A percentile compares a stretch with the other conserved stretches of the same genome.
Evolutionary conservation across 2,329 filamentous ascomycete species (phyloP).

Genomic region (Alternaria panax): DNA sequence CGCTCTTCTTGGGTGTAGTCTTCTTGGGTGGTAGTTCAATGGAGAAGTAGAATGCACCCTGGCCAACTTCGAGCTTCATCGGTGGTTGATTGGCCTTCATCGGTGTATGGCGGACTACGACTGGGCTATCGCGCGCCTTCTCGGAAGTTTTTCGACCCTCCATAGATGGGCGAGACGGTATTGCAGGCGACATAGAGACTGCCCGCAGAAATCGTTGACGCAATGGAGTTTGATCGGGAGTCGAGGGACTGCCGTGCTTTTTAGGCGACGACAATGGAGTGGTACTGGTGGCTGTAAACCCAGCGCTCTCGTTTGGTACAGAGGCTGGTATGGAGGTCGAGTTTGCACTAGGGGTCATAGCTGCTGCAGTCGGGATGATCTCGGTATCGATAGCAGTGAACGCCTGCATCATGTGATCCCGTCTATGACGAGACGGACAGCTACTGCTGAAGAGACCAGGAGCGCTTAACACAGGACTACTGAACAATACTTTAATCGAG

Average conservation of each 20-base stretch:
- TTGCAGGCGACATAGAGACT: slow-evolving; percentile 26
- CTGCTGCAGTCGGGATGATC: slow-evolving; percentile 1
- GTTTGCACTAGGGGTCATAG: slow-evolving; percentile 7
- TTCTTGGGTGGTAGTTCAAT: slow-evolving; percentile 29
- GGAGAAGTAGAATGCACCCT: slow-evolving; percentile 30
- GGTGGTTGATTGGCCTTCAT: background rate
- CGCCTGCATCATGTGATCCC: slow-evolving; percentile 18
- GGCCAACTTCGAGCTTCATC: slow-evolving; percentile 24
- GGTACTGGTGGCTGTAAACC: slow-evolving; percentile 12
- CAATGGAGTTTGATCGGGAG: slow-evolving; percentile 15
- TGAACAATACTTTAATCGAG: background rate
- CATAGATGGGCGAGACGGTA: slow-evolving; percentile 23
- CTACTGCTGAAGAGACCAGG: slow-evolving; percentile 1
- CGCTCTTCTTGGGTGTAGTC: slow-evolving; percentile 17
- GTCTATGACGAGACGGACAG: background rate
- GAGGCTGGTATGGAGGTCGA: slow-evolving; percentile 9
- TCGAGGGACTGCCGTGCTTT: slow-evolving; percentile 5
- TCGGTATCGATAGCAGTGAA: slow-evolving; percentile 11
- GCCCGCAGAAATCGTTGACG: slow-evolving; percentile 25
- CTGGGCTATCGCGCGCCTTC: slow-evolving; percentile 9
- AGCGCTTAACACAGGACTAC: background rate
- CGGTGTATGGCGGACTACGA: slow-evolving; percentile 1
- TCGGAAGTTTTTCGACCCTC: slow-evolving; percentile 5
- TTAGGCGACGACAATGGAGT: slow-evolving; percentile 7
- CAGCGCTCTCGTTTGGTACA: slow-evolving; percentile 12